phyloP scores from a whole-genome alignment of 2,329 filamentous ascomycete species.

The Apiospora rasikravindrae region DNA sequence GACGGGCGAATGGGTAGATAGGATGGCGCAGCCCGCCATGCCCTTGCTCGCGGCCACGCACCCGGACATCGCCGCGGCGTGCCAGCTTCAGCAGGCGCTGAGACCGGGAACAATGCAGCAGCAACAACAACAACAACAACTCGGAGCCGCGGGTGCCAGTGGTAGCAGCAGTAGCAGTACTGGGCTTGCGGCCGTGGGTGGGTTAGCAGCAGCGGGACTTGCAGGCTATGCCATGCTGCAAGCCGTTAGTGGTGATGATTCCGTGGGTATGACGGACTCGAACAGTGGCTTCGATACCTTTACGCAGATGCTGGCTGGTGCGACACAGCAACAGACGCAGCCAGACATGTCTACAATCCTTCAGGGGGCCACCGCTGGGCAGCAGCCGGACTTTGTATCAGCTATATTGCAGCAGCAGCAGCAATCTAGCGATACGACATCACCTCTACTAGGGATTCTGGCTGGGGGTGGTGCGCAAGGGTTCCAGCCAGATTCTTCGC shows the following conservation, averaged over 20 bases:
- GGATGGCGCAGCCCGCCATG: conserved; percentile 21
- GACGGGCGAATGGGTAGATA: conserved; percentile 18
- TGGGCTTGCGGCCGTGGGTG: neutral
- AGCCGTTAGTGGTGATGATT: neutral
- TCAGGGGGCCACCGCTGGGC: neutral
- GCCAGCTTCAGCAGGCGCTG: conserved; percentile 18
- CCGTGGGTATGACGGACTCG: neutral
- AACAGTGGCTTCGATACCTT: neutral
- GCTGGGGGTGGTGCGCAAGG: neutral
- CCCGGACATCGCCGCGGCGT: conserved; percentile 19
- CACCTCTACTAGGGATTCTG: neutral
- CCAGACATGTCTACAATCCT: neutral
- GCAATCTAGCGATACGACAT: neutral
- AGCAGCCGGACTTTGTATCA: neutral
- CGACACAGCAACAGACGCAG: neutral
- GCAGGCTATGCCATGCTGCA: neutral
- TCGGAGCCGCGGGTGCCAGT: neutral
- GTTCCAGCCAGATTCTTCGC: neutral
- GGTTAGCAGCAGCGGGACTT: neutral
- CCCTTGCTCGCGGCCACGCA: conserved; percentile 17
- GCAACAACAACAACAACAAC: neutral
- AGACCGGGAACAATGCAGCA: neutral
- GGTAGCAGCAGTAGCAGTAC: neutral
- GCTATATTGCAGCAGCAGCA: conserved; percentile 1
- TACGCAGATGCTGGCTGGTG: neutral